phyloP scores from a whole-genome alignment of 1,139 yeast species.

The Scheffersomyces titani region DNA sequence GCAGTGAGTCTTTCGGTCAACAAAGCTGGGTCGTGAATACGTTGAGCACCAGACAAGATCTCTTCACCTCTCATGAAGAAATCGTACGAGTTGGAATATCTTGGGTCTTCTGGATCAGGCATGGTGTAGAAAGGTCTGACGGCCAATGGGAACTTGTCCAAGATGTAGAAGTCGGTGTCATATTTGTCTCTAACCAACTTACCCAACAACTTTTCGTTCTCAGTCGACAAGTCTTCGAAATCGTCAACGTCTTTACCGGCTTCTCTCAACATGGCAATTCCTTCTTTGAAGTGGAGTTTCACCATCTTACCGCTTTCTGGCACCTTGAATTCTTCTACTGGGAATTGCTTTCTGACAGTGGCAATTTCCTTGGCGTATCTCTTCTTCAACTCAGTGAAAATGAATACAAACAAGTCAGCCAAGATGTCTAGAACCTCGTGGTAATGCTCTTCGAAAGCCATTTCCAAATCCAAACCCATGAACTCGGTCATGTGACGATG shows the following conservation, averaged over 20 bases:
- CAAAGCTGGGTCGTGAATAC: slow-evolving; percentile 90
- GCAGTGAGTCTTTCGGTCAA: slow-evolving; percentile 78
- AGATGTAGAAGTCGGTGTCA: slow-evolving; percentile 95
- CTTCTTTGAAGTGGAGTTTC: slow-evolving; percentile 85
- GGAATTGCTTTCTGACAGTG: slow-evolving; percentile 89
- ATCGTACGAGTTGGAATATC: slow-evolving; percentile 93
- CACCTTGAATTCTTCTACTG: slow-evolving; percentile 94
- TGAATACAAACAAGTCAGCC: slow-evolving; percentile 83
- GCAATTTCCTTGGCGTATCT: slow-evolving; percentile 86
- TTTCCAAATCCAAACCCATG: slow-evolving; percentile 94
- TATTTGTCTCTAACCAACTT: slow-evolving; percentile 88
- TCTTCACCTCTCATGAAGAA: slow-evolving; percentile 99
- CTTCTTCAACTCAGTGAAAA: slow-evolving; percentile 77
- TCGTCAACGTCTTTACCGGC: slow-evolving; percentile 84
- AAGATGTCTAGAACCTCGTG: slow-evolving; percentile 88
- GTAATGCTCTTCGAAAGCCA: slow-evolving; percentile 98
- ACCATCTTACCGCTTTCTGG: slow-evolving; percentile 93
- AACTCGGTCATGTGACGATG: slow-evolving; percentile 99
- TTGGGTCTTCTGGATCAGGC: slow-evolving; percentile 93
- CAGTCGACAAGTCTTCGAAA: slow-evolving; percentile 88
- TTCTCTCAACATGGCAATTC: slow-evolving; percentile 78
- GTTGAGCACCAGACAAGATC: slow-evolving; percentile 97
- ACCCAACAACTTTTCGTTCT: slow-evolving; percentile 92
- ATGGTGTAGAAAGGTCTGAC: slow-evolving; percentile 98
- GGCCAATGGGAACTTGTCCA: slow-evolving; percentile 96